A percentile compares a stretch with the other conserved stretches of the same genome.
Evolutionary conservation across 2,329 filamentous ascomycete species (phyloP).

Genomic region (Ophiostoma sp.): DNA sequence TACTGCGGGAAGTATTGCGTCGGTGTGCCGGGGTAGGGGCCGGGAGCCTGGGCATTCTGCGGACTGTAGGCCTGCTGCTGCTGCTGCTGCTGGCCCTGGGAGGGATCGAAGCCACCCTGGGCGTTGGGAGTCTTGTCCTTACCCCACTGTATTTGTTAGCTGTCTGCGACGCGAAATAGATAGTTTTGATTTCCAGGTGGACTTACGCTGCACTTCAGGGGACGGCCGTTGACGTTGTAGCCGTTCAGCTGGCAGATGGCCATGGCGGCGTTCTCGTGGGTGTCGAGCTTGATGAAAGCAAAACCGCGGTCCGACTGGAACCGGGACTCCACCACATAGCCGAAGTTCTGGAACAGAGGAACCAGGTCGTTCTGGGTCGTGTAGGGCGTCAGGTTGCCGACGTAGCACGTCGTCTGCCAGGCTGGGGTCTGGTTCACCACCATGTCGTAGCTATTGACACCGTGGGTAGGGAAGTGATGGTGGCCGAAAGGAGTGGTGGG

Average conservation of each 20-base stretch:
- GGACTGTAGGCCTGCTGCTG: constrained; percentile 65
- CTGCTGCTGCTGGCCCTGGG: constrained; percentile 36
- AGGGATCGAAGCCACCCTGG: constrained; percentile 71
- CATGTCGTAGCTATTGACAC: constrained; percentile 96
- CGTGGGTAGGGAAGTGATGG: constrained; percentile 96
- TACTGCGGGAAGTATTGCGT: constrained; percentile 90
- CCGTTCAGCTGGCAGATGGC: constrained; percentile 97
- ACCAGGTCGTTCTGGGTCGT: constrained; percentile 95
- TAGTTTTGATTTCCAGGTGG: neutral
- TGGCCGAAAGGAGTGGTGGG: constrained; percentile 95
- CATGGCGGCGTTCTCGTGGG: constrained; percentile 96
- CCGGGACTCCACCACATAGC: constrained; percentile 93
- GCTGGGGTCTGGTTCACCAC: constrained; percentile 90
- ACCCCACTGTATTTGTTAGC: constrained; percentile 69
- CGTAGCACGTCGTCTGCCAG: constrained; percentile 98
- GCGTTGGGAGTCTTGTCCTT: constrained; percentile 93
- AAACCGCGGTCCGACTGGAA: constrained; percentile 98
- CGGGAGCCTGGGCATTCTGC: constrained; percentile 70
- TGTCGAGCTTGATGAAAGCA: constrained; percentile 99
- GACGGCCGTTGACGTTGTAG: constrained; percentile 96
- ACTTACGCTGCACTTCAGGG: constrained; percentile 97
- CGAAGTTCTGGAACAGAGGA: constrained; percentile 98
- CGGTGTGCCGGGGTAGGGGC: constrained; percentile 71
- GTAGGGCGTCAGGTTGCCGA: constrained; percentile 93
- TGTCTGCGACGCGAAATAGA: neutral